Base-by-base conservation (phyloP, 192 early-diverging fungal species). In the Podila verticillata region DNA sequence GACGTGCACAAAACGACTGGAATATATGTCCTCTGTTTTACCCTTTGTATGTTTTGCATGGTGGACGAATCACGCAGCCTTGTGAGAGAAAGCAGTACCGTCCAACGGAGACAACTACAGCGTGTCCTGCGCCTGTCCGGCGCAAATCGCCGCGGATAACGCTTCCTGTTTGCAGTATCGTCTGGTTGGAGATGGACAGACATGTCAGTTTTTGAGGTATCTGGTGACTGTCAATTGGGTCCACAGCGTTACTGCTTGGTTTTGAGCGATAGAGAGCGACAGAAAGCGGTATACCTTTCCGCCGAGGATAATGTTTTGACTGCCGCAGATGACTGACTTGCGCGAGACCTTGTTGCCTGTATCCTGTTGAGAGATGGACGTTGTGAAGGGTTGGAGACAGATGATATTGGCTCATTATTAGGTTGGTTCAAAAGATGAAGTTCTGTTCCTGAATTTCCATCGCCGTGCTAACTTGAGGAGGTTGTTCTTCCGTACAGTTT, bases 291-390 rank as follows among this genome's bases (percentile, higher is more conserved):
- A 57, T 84, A 94, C 94, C 91, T 98, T 98, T 61, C 97, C 97
- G 29, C 96, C 95, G 8, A 97, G 90, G 32, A 97, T 92, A 64
- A 99, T 99, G 87, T 99, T 99, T 80, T 97, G 95, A 81, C 91
- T 92, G 13, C 96, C 97, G 70, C 92, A 95, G 71, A 99, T 99
- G 62, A 95, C 91, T 4, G 95, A 95, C 82, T 95, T 95, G 26
- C 96, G 90, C 70, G 91, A 93, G 47, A 99, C 95, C 84, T 96
- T 98, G 88, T 99, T 99, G 34, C 97, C 96, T 1, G 96, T 98
- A 71, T 98, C 97, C 92, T 93, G 71, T 20, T 19, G 36, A 19
- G 9, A 15, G 48, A 63, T 28, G 29, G 15, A 48, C 2, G 13
- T 6, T 26, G 12, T 32, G 24, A 26, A 22, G 20, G 20, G 4